These are phyloP conservation scores for Pythium dissotocum DNA, from an alignment of 352 stramenopile species.

Conservation along the genomic window DNA sequence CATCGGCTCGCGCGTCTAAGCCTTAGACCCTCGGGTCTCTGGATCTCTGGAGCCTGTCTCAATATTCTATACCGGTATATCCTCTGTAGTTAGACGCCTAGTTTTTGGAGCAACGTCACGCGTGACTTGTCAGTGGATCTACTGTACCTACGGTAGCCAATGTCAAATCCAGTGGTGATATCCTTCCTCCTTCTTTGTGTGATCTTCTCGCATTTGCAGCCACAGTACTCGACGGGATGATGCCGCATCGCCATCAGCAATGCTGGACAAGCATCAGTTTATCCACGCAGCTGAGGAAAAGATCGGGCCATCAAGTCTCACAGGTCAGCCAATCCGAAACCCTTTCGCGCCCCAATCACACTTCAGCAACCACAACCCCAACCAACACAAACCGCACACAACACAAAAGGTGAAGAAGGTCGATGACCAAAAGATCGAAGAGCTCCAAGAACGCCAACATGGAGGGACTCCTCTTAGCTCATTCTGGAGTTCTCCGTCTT, in stretches of 20 bases:
- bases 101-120: neutral
- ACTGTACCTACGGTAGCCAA: neutral
- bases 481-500: neutral
- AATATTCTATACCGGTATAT: neutral
- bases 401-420: too few species aligned
- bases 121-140: neutral
- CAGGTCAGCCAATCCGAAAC: conserved; percentile 1
- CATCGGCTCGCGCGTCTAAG: conserved; percentile 42
- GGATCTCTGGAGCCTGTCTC: neutral
- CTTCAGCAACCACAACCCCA: conserved; percentile 4
- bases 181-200: neutral
- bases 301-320: neutral
- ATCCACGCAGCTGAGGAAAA: neutral
- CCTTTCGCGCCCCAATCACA: neutral
- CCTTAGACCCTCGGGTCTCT: neutral
- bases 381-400: neutral
- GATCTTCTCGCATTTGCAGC: neutral
- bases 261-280: neutral
- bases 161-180: neutral
- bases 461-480: neutral
- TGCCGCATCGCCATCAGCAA: neutral
- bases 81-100: neutral
- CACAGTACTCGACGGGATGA: neutral
- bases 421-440: neutral
- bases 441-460: neutral